Conservation (phyloP, 495 filamentous ascomycete species). For the Tuber umbilicatum region DNA sequence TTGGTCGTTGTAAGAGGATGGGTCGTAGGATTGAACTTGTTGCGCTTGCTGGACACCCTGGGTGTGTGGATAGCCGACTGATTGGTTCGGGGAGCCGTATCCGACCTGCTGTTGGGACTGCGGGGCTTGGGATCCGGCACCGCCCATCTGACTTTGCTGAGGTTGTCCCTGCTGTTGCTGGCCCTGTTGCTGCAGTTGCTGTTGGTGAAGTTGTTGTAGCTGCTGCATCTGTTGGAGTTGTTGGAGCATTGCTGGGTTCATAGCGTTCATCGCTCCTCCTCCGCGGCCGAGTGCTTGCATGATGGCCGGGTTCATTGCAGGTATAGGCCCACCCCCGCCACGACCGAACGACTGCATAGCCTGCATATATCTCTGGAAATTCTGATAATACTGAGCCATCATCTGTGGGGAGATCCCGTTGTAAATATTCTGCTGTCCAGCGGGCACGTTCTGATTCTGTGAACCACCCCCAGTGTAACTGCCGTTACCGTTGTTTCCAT, state of each 20-base stretch:
- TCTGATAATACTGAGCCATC: conserved; percentile 96
- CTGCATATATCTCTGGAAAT: conserved; percentile 92
- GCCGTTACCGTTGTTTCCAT: conserved; percentile 45
- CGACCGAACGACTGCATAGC: conserved; percentile 70
- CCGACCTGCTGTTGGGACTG: conserved; percentile 32
- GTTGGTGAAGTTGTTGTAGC: conserved; percentile 60
- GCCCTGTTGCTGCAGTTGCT: conserved; percentile 47
- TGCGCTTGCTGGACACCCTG: conserved; percentile 27
- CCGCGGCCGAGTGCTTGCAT: conserved; percentile 43
- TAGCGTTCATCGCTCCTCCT: conserved; percentile 62
- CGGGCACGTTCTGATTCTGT: conserved; percentile 25
- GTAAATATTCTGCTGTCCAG: conserved; percentile 36
- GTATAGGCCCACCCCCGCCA: conserved; percentile 49
- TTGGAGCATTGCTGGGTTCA: conserved; percentile 68
- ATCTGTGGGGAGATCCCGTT: conserved; percentile 80
- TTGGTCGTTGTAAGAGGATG: conserved; percentile 1
- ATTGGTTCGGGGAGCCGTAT: conserved; percentile 32
- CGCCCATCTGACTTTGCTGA: conserved; percentile 25
- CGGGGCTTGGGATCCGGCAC: conserved; percentile 27
- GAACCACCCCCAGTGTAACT: conserved; percentile 45
- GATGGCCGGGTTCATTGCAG: conserved; percentile 59
- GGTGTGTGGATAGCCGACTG: conserved; percentile 32
- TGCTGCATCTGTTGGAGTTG: conserved; percentile 84
- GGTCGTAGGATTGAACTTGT: not conserved
- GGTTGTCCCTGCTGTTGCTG: conserved; percentile 14